phyloP scores from a whole-genome alignment of 2,329 filamentous ascomycete species.

The Sordariomycetes sp. region DNA sequence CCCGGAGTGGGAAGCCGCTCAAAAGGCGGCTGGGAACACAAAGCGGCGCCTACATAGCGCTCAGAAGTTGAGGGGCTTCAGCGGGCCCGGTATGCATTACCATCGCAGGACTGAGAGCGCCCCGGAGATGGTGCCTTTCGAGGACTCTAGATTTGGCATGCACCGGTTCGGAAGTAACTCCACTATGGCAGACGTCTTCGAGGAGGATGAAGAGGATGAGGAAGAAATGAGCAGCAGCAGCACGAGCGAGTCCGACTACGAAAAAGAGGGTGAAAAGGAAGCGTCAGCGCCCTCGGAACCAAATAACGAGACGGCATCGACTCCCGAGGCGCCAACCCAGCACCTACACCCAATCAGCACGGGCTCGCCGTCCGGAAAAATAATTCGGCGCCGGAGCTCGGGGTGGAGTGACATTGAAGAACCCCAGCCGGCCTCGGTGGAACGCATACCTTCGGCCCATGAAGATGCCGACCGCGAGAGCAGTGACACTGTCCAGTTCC shows the following conservation, averaged over 20 bases:
- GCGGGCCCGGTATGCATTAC: slow-evolving; percentile 61
- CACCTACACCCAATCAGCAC: background rate
- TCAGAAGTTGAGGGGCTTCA: slow-evolving; percentile 57
- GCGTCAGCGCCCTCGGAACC: background rate
- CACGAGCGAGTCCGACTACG: slow-evolving; percentile 1
- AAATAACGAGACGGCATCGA: background rate
- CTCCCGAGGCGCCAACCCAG: background rate
- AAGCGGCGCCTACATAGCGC: slow-evolving; percentile 69
- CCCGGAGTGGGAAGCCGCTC: slow-evolving; percentile 57
- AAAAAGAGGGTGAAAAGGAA: background rate
- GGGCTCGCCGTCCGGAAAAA: background rate
- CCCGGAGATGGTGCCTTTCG: slow-evolving; percentile 68
- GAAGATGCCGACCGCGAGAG: slow-evolving; percentile 42
- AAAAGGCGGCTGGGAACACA: slow-evolving; percentile 40
- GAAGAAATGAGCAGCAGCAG: slow-evolving; percentile 21
- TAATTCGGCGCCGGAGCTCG: background rate
- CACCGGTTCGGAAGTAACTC: slow-evolving; percentile 55
- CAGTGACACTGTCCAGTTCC: slow-evolving; percentile 24
- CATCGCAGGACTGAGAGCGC: slow-evolving; percentile 73
- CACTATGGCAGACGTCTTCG: slow-evolving; percentile 78
- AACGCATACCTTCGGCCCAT: slow-evolving; percentile 37
- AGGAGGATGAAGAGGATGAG: slow-evolving; percentile 65
- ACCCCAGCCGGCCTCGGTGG: slow-evolving; percentile 20
- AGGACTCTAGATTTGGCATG: slow-evolving; percentile 45
- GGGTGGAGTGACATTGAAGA: background rate